Conservation (phyloP, 192 early-diverging fungal species). For the Coemansia sp. region DNA sequence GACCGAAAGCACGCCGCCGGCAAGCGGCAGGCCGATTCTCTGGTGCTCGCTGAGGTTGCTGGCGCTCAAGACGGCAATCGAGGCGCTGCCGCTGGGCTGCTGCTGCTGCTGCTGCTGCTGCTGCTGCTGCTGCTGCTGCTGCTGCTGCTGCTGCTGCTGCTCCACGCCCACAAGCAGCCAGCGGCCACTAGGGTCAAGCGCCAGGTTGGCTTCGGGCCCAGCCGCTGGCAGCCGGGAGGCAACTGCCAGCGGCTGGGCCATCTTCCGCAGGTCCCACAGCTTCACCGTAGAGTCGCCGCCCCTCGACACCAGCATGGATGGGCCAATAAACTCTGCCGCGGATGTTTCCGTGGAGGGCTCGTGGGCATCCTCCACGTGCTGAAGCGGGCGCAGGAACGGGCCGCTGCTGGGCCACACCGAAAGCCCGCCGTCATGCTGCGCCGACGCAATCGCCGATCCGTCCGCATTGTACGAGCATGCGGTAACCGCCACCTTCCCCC, state of each 20-base stretch:
- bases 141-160: neutral
- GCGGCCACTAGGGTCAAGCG: conserved; percentile 80
- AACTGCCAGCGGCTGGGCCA: conserved; percentile 56
- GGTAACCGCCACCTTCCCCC: conserved; percentile 70
- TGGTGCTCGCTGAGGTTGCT: conserved; percentile 2
- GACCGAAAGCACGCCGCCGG: conserved; percentile 65
- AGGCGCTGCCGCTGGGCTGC: neutral
- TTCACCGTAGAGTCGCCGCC: conserved; percentile 86
- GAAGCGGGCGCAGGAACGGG: conserved; percentile 52
- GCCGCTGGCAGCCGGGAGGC: conserved; percentile 59
- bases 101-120: no score
- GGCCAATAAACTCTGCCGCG: conserved; percentile 68
- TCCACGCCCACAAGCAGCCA: conserved; percentile 70
- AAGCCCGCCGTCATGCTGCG: conserved; percentile 71
- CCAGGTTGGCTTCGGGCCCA: conserved; percentile 74
- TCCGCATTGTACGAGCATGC: conserved; percentile 69
- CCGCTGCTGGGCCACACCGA: conserved; percentile 73
- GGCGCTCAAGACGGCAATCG: conserved; percentile 18
- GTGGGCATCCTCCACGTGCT: conserved; percentile 71
- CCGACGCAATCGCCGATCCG: conserved; percentile 54
- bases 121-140: no score
- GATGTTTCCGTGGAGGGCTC: conserved; percentile 64
- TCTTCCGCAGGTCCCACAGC: conserved; percentile 83
- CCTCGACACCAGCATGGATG: conserved; percentile 67
- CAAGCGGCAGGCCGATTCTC: neutral